Base-by-base conservation (phyloP, 192 early-diverging fungal genomes). In the Globomyces pollinis-pini region DNA sequence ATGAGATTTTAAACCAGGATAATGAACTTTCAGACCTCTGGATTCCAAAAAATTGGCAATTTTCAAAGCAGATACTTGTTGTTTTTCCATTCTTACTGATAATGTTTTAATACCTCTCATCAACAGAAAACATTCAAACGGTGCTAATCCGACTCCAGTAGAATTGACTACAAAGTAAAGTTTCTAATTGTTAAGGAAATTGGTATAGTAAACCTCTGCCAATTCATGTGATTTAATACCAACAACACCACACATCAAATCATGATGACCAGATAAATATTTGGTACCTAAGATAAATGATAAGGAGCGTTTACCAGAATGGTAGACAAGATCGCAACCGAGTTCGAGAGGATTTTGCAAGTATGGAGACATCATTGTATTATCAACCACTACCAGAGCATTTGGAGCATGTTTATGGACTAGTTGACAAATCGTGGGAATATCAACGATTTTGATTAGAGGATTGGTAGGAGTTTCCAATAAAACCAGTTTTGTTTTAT, bases 281-380 rank as follows among this genome's bases (percentile, higher is more conserved):
- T 98, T 98, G 50, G 96, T 98, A n/a, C n/a, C n/a, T n/a, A n/a
- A n/a, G n/a, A n/a, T n/a, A n/a, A n/a, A n/a, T n/a, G n/a, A n/a
- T n/a, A n/a, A n/a, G n/a, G n/a, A n/a, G n/a, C n/a, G n/a, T n/a
- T n/a, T n/a, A 18, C 91, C 96, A 28, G 93, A 96, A 49, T 98
- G 92, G 59, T 93, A 92, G 16, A 86, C 87, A 45, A 98, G 90
- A 70, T 96, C 92, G 0, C 91, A 93, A 0, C 93, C 96, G 34
- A 93, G 73, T 43, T 88, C 86, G 42, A 98, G 72, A 0, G 93
- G 88, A 57, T 83, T 84, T 67, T 93, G 91, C 29, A 94, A 73
- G 54, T 91, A 90, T 36, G 96, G 96, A n/a, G 84, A 86, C 93
- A 96, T 94, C 93, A 98, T 96, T 38, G 96, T 98, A 68, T 98